These are phyloP conservation scores for Yamadazyma pseudoaaseri DNA, from an alignment of 1,139 yeast genomes.

Conservation along the genomic window DNA sequence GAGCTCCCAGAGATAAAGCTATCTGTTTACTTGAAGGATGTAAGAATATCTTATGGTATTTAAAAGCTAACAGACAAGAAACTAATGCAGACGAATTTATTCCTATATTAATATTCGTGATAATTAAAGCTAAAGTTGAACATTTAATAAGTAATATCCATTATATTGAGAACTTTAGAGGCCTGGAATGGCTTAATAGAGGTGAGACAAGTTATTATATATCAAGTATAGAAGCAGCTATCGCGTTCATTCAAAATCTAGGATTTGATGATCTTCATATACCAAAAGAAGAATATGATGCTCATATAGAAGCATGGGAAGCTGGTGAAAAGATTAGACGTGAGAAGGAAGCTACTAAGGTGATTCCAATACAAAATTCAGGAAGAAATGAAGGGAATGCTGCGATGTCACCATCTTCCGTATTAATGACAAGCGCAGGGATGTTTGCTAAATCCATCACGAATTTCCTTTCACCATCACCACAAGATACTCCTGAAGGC, in stretches of 20 bases:
- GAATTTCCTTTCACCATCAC: constrained; percentile 45
- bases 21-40: constrained; percentile 90
- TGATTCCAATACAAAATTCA: constrained; percentile 19
- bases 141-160: constrained; percentile 72
- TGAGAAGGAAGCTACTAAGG: constrained; percentile 19
- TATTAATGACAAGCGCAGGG: constrained; percentile 52
- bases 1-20: constrained; percentile 94
- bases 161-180: constrained; percentile 83
- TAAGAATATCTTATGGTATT: constrained; percentile 84
- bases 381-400: constrained; percentile 20
- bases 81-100: constrained; percentile 89
- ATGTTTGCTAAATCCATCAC: constrained; percentile 50
- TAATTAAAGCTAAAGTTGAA: constrained; percentile 63
- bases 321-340: constrained; percentile 29
- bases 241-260: constrained; percentile 67
- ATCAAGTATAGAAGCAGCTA: constrained; percentile 84
- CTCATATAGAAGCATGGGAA: constrained; percentile 50
- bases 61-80: constrained; percentile 70
- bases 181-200: constrained; percentile 61
- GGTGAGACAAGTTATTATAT: constrained; percentile 91
- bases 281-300: constrained; percentile 52
- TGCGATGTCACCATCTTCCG: constrained; percentile 47
- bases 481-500: constrained; percentile 20
- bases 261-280: constrained; percentile 61
- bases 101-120: constrained; percentile 79